Percentiles rank a stretch among this genome's conserved stretches.
phyloP scores from a whole-genome alignment of 345 rosid genomes.

The Salix dunnii region DNA sequence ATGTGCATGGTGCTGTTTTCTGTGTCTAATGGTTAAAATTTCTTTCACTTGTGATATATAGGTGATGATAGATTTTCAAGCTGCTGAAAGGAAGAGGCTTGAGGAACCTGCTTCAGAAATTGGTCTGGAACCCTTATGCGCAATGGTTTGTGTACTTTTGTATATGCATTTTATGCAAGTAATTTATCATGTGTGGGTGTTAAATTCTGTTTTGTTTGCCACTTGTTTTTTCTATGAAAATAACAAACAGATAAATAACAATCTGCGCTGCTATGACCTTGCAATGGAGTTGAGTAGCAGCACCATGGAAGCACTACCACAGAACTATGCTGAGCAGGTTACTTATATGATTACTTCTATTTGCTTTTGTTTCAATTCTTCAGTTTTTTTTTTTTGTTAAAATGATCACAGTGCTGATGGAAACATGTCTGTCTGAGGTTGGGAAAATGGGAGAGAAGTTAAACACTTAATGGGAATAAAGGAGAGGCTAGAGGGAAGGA shows the following conservation, averaged over 20 bases:
- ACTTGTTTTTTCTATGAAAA: constrained; percentile 11
- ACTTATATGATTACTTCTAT: background rate
- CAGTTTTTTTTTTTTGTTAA: background rate
- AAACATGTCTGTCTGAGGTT: background rate
- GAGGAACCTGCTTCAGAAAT: constrained; percentile 91
- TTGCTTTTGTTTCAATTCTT: background rate
- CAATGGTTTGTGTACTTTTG: constrained; percentile 64
- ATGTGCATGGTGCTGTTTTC: background rate
- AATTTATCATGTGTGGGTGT: background rate
- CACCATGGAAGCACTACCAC: constrained; percentile 92
- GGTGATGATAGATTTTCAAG: constrained; percentile 99
- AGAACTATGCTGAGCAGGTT: constrained; percentile 97
- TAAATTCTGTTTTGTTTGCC: background rate
- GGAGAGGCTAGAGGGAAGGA: background rate
- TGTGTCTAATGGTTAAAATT: background rate
- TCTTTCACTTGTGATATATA: constrained; percentile 12
- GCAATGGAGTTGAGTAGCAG: constrained; percentile 92
- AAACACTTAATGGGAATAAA: background rate
- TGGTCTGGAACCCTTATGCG: constrained; percentile 94
- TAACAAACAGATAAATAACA: constrained; percentile 74
- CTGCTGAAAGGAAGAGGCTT: constrained; percentile 82
- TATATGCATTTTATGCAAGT: background rate
- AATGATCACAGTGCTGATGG: background rate
- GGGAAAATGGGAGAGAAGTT: background rate
- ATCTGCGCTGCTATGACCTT: constrained; percentile 97